Evolutionary conservation across 495 filamentous ascomycete species (phyloP), one percentile per base, ranked within the genome.

Genomic region (Bathelium albidoporum): DNA sequence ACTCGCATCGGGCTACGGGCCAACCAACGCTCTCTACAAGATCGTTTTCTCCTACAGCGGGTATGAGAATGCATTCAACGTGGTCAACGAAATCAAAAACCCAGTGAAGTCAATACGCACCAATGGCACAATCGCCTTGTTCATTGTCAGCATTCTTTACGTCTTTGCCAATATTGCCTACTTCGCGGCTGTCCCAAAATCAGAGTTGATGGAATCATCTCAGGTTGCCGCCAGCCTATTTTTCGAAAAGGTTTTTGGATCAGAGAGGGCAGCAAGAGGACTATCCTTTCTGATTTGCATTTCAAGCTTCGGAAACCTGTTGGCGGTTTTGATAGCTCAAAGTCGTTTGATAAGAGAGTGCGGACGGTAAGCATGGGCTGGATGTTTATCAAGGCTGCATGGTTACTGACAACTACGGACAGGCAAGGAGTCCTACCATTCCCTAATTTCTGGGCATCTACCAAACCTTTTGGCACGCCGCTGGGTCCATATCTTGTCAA

Each of bases 361-460:
- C 68, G 85, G 85, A 18, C 70, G 78, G 74, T 79, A 61, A 62
- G 69, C 59, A 24, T 22, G n/a, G 26, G 41, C 52, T 10, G 31
- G 18, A 20, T 49, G 4, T 16, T n/a, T n/a, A 34, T 1, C 9
- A 59, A 2, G 16, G 2, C 41, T 20, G 16, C 9, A 32, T 55
- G 12, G 16, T 3, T 3, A 24, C 4, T 55, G 49, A 32, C 18
- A 32, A 22, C 22, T 55, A 7, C 10, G 28, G 43, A 52, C 28
- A 84, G 84, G 61, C 85, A 89, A 78, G 86, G 86, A 31, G 81
- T 86, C 2, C 79, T 87, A 4, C 86, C 86, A 0, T 87, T 75
- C 28, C 79, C 85, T 0, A 73, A 73, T 7, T 85, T 87, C 66
- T 87, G 83, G 83, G 85, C 83, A 0, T 85, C 81, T 0, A 86